Conservation (phyloP, 192 early-diverging fungal species). For the Backusella morwellensis region DNA sequence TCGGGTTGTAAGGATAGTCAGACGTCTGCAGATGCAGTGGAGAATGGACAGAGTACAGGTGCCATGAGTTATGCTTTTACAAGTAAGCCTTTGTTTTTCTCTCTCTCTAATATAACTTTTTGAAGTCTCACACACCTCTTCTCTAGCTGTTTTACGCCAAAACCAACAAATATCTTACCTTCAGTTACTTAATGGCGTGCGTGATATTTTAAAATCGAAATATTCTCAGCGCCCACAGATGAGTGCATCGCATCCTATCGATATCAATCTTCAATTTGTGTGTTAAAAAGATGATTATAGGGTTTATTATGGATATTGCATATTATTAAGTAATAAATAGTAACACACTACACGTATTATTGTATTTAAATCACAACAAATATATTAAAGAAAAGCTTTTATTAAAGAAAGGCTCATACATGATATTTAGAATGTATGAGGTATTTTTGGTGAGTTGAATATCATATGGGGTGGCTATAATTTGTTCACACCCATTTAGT, state of each 20-base stretch:
- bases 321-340: too few relatives aligned
- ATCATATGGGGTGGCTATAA: too few relatives aligned
- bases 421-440: too few relatives aligned
- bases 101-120: background rate
- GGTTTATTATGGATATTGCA: too few relatives aligned
- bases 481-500: too few relatives aligned
- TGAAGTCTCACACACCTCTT: background rate
- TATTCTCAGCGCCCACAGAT: constrained; percentile 85
- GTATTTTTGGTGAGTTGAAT: too few relatives aligned
- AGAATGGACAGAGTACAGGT: constrained; percentile 59
- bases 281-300: background rate
- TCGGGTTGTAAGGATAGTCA: constrained; percentile 82
- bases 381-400: too few relatives aligned
- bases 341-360: too few relatives aligned
- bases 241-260: constrained; percentile 60
- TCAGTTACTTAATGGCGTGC: constrained; percentile 68
- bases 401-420: too few relatives aligned
- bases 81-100: constrained; percentile 32
- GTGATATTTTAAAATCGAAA: constrained; percentile 58
- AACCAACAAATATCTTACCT: constrained; percentile 65
- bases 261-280: constrained; percentile 31
- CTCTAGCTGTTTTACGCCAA: constrained; percentile 41
- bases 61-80: constrained; percentile 78
- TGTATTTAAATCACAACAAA: too few relatives aligned
- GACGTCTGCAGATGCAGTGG: constrained; percentile 74